Conservation (phyloP, 345 rosid genomes). For the Sonneratia caseolaris region DNA sequence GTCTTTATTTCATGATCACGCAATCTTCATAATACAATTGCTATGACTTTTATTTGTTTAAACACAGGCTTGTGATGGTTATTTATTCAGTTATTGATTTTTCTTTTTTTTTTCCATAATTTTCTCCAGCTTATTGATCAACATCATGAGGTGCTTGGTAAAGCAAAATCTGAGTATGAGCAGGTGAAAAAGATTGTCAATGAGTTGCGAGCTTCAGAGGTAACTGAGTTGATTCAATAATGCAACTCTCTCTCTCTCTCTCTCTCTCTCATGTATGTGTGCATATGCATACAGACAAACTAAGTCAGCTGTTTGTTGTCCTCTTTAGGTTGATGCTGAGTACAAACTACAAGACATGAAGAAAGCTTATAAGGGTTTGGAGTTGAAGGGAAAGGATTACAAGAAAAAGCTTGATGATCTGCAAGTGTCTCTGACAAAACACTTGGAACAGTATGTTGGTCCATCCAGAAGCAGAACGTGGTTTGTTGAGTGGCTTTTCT, state of each 20-base stretch:
- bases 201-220: conserved; percentile 83
- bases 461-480: background rate
- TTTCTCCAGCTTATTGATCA: conserved; percentile 58
- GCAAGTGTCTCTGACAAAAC: conserved; percentile 55
- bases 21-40: background rate
- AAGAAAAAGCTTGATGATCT: conserved; percentile 69
- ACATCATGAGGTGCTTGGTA: conserved; percentile 56
- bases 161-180: conserved; percentile 59
- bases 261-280: background rate
- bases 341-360: conserved; percentile 72
- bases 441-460: conserved; percentile 78
- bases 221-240: conserved; percentile 12
- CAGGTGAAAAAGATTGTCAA: conserved; percentile 63
- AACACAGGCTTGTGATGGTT: background rate
- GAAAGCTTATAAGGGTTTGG: conserved; percentile 62
- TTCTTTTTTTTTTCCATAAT: conserved; percentile 2
- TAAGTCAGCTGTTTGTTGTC: background rate
- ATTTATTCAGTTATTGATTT: background rate
- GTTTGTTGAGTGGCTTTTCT: conserved; percentile 1
- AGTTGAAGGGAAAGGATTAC: conserved; percentile 68
- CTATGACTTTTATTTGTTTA: background rate
- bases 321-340: conserved; percentile 70
- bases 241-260: background rate
- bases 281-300: background rate
- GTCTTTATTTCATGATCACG: background rate